Conservation (phyloP, 208 protist species). For the Crithidia bombi region DNA sequence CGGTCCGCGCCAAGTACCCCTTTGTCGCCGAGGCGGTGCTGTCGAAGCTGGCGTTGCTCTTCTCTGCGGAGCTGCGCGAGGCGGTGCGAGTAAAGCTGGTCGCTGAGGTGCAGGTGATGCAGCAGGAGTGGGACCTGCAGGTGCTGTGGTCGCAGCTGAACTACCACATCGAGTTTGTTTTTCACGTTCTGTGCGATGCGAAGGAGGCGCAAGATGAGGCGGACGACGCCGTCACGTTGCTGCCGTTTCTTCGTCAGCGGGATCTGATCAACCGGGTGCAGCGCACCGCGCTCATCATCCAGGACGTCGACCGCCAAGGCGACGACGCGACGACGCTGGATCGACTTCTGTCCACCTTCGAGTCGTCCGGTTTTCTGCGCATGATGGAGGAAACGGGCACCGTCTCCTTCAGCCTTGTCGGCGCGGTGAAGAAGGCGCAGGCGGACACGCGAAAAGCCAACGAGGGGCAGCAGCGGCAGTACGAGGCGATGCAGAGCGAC, state of each 20-base stretch:
- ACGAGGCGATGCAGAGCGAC: conserved; percentile 51
- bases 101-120: conserved; percentile 54
- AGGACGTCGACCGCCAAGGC: conserved; percentile 27
- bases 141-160: conserved; percentile 83
- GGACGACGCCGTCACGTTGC: conserved; percentile 62
- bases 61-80: conserved; percentile 28
- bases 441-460: conserved; percentile 45
- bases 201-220: conserved; percentile 65
- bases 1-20: conserved; percentile 20
- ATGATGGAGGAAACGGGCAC: conserved; percentile 78
- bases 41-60: conserved; percentile 12
- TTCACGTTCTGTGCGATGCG: conserved; percentile 76
- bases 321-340: conserved; percentile 61
- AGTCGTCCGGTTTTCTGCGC: conserved; percentile 65
- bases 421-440: conserved; percentile 73
- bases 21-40: conserved; percentile 8
- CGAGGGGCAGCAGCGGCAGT: conserved; percentile 53
- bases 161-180: conserved; percentile 83
- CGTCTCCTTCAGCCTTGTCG: conserved; percentile 81
- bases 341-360: conserved; percentile 56
- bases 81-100: conserved; percentile 49
- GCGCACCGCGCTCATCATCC: conserved; percentile 50
- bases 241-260: conserved; percentile 66
- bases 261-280: conserved; percentile 60
- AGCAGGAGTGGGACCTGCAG: conserved; percentile 74